Conservation (phyloP, 805 yeast genomes). For the Brettanomyces sp. region DNA sequence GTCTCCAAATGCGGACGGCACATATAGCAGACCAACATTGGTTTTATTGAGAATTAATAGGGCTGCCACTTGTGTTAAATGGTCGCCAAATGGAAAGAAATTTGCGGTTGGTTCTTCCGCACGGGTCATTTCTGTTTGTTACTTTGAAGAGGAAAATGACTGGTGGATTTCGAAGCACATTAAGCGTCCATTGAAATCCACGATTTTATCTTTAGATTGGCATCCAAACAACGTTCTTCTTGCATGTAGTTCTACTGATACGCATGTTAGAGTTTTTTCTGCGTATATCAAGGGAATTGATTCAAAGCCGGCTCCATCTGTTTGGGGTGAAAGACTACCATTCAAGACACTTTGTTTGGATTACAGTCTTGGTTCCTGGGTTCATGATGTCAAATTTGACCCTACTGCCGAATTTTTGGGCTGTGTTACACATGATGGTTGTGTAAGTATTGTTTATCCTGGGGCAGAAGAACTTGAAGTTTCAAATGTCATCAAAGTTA, state of each 20-base stretch:
- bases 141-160: slow-evolving; percentile 90
- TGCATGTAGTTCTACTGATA: slow-evolving; percentile 89
- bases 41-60: slow-evolving; percentile 88
- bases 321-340: slow-evolving; percentile 94
- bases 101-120: slow-evolving; percentile 98
- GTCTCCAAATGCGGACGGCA: slow-evolving; percentile 61
- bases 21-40: slow-evolving; percentile 66
- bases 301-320: slow-evolving; percentile 65
- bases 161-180: slow-evolving; percentile 99
- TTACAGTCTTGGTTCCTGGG: slow-evolving; percentile 71
- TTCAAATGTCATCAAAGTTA: slow-evolving; percentile 41
- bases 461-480: slow-evolving; percentile 47
- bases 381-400: slow-evolving; percentile 82
- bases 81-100: slow-evolving; percentile 94
- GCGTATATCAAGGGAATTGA: slow-evolving; percentile 87
- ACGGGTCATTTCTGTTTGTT: slow-evolving; percentile 88
- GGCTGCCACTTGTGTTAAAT: slow-evolving; percentile 87
- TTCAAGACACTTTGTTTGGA: slow-evolving; percentile 89
- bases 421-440: slow-evolving; percentile 78
- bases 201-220: slow-evolving; percentile 80
- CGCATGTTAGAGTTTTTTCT: slow-evolving; percentile 82
- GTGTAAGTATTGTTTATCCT: slow-evolving; percentile 75
- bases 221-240: slow-evolving; percentile 85
- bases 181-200: slow-evolving; percentile 87
- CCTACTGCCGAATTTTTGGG: slow-evolving; percentile 73